These are phyloP conservation scores for Amaranthus hypochondriacus DNA, from an alignment of 148 eudicot species.

Conservation along the genomic window DNA sequence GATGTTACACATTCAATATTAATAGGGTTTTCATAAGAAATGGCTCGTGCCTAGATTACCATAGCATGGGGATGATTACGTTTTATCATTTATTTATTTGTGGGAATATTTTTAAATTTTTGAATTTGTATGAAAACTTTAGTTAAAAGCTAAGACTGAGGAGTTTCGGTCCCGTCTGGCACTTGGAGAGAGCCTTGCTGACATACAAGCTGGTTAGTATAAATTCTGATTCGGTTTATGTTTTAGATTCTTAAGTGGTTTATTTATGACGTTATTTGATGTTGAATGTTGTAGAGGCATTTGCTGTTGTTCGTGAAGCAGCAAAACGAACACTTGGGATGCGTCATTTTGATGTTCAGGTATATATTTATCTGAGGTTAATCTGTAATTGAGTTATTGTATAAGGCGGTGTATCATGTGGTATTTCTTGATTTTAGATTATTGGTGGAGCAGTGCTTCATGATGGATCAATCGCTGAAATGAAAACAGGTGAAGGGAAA, in stretches of 20 bases:
- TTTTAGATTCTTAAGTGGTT: slow-evolving; percentile 5
- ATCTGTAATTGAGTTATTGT: not conserved
- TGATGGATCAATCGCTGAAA: slow-evolving; percentile 96
- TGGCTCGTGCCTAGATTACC: too few species aligned
- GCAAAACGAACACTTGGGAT: slow-evolving; percentile 94
- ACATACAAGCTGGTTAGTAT: slow-evolving; percentile 81
- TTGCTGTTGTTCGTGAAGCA: slow-evolving; percentile 98
- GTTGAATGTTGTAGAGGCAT: slow-evolving; percentile 61
- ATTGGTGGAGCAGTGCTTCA: slow-evolving; percentile 99
- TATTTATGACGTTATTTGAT: slow-evolving; percentile 3
- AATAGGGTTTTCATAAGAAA: too few species aligned
- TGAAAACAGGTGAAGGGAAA: slow-evolving; percentile 99
- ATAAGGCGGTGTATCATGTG: not conserved
- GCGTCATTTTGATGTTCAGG: slow-evolving; percentile 99
- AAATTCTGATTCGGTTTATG: slow-evolving; percentile 7
- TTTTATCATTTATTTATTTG: not conserved
- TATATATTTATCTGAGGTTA: slow-evolving; percentile 13
- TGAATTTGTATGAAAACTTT: slow-evolving; percentile 18
- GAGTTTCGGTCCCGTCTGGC: slow-evolving; percentile 74
- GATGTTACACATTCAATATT: too few species aligned
- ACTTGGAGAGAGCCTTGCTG: slow-evolving; percentile 74
- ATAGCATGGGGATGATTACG: too few species aligned
- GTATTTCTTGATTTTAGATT: slow-evolving; percentile 42
- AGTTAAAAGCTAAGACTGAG: slow-evolving; percentile 76
- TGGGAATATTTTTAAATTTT: slow-evolving; percentile 10